phyloP scores from a whole-genome alignment of 2,329 filamentous ascomycete genomes.

The Cadophora sp. region DNA sequence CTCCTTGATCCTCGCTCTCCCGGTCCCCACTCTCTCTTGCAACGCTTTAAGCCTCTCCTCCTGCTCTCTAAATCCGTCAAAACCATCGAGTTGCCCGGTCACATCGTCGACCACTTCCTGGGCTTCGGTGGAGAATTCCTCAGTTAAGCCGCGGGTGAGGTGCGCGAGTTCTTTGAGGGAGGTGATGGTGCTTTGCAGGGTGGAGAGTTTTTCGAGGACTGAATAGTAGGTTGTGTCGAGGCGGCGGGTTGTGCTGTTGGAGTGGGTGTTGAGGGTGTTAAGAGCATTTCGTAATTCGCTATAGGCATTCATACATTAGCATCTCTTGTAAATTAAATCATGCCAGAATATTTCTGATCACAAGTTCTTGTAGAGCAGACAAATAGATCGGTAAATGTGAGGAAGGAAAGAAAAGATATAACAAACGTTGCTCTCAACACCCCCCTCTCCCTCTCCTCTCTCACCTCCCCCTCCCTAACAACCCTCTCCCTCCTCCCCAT shows the following conservation, averaged over 20 bases:
- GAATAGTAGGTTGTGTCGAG: conserved; percentile 79
- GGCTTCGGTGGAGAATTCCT: conserved; percentile 65
- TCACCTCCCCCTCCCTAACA: conserved; percentile 49
- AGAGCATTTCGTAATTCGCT: conserved; percentile 61
- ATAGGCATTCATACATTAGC: conserved; percentile 15
- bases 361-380: background rate
- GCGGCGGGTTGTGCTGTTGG: conserved; percentile 65
- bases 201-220: conserved; percentile 71
- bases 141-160: conserved; percentile 63
- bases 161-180: conserved; percentile 71
- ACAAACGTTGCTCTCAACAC: conserved; percentile 51
- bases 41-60: conserved; percentile 67
- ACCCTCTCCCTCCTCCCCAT: conserved; percentile 32
- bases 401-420: background rate
- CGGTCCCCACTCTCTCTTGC: conserved; percentile 64
- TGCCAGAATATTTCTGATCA: background rate
- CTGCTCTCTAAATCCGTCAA: conserved; percentile 70
- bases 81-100: conserved; percentile 56
- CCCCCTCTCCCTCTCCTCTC: conserved; percentile 51
- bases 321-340: background rate
- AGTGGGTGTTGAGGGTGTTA: conserved; percentile 62
- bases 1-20: conserved; percentile 63
- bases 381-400: background rate
- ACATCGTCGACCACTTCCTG: conserved; percentile 66
- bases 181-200: conserved; percentile 68